Conservation (phyloP, 441 rosid genomes). For the Euphorbia neoarborescens region DNA sequence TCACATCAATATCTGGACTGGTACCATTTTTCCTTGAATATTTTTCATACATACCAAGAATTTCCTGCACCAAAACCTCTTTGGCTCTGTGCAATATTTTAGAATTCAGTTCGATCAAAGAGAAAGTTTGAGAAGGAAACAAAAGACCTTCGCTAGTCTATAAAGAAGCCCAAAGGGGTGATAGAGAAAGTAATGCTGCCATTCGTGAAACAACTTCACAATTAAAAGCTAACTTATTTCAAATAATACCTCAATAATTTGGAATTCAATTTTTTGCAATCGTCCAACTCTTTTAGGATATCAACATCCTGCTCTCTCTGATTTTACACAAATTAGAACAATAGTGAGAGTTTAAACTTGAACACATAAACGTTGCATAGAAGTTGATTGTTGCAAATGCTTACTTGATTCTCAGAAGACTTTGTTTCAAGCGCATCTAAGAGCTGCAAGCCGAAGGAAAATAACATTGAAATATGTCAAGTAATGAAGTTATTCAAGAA, state of each 20-base stretch:
- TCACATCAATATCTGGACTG: not conserved
- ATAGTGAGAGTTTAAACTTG: conserved; percentile 15
- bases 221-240: conserved; percentile 11
- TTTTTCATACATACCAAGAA: not conserved
- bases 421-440: conserved; percentile 45
- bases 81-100: not conserved
- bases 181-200: not conserved
- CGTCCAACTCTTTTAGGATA: conserved; percentile 51
- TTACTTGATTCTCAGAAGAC: conserved; percentile 44
- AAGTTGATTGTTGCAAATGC: conserved; percentile 14
- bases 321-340: conserved; percentile 18
- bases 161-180: not conserved
- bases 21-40: not conserved
- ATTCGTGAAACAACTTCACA: conserved; percentile 7
- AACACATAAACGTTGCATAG: conserved; percentile 18
- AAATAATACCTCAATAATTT: conserved; percentile 54
- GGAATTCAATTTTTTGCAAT: conserved; percentile 59
- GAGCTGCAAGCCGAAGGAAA: conserved; percentile 39
- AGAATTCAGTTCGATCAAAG: conserved; percentile 6
- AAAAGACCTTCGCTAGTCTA: not conserved
- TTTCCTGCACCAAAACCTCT: conserved; percentile 4
- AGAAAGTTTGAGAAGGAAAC: not conserved
- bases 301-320: conserved; percentile 40
- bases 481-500: conserved; percentile 4
- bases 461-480: conserved; percentile 17